phyloP scores from a whole-genome alignment of 2,329 filamentous ascomycete species.

The Penicillium sp. region DNA sequence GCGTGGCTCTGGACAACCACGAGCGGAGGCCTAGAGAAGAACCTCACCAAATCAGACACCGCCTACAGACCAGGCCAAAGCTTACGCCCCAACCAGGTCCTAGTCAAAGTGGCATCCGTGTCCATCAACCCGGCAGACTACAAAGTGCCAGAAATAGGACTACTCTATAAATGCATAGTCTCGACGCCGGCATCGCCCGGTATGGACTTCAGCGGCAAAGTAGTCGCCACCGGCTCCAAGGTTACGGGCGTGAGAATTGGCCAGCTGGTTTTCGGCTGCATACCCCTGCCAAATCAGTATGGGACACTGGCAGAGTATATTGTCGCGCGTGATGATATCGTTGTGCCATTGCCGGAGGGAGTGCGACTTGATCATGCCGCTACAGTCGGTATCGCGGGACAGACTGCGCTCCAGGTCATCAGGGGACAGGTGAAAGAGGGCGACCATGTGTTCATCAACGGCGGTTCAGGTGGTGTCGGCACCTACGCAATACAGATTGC shows the following conservation, averaged over 20 bases:
- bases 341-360: constrained; percentile 42
- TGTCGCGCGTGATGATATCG: constrained; percentile 27
- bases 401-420: constrained; percentile 48
- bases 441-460: constrained; percentile 62
- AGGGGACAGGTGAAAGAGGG: constrained; percentile 47
- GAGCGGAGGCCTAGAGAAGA: constrained; percentile 49
- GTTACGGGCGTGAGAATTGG: constrained; percentile 26
- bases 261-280: constrained; percentile 45
- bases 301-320: constrained; percentile 47
- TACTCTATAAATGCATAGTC: constrained; percentile 39
- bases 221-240: constrained; percentile 33
- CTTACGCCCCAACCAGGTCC: constrained; percentile 44
- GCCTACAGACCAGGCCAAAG: constrained; percentile 39
- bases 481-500: constrained; percentile 61
- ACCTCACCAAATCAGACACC: constrained; percentile 45
- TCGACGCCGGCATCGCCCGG: constrained; percentile 46
- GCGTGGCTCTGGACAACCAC: constrained; percentile 55
- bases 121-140: constrained; percentile 62
- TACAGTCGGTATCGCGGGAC: constrained; percentile 43
- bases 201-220: constrained; percentile 48
- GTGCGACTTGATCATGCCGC: constrained; percentile 42
- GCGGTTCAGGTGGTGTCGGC: constrained; percentile 60
- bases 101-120: constrained; percentile 53
- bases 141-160: constrained; percentile 54
- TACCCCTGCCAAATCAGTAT: constrained; percentile 26